Evolutionary conservation across 495 filamentous ascomycete genomes (phyloP).

Genomic region (Filosporella fistucella): DNA sequence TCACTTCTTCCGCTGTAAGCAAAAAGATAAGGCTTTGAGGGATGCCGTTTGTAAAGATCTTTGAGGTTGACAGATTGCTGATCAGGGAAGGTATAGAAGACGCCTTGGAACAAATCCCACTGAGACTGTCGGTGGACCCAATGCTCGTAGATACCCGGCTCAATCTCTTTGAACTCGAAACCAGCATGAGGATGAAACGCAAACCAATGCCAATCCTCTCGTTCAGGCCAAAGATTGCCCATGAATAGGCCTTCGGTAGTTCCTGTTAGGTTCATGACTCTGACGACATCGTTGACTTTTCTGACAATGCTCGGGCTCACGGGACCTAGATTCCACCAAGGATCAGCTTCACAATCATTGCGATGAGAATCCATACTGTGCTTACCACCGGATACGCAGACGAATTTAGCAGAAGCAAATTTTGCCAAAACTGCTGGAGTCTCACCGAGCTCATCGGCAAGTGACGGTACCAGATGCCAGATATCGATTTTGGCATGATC

Average conservation of each 20-base stretch:
- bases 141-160: constrained; percentile 22
- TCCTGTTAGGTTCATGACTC: constrained; percentile 27
- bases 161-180: constrained; percentile 28
- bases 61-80: constrained; percentile 43
- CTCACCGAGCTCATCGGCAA: constrained; percentile 30
- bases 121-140: constrained; percentile 25
- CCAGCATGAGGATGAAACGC: constrained; percentile 25
- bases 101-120: constrained; percentile 29
- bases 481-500: constrained; percentile 26
- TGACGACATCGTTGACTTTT: constrained; percentile 14
- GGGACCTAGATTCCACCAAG: constrained; percentile 9
- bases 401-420: constrained; percentile 25
- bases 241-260: constrained; percentile 28
- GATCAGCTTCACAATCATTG: not conserved
- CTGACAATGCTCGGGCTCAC: constrained; percentile 23
- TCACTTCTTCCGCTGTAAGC: constrained; percentile 6
- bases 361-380: not conserved
- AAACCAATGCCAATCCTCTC: constrained; percentile 28
- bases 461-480: constrained; percentile 28
- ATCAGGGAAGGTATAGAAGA: constrained; percentile 52
- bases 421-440: constrained; percentile 24
- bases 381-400: constrained; percentile 27
- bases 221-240: constrained; percentile 13
- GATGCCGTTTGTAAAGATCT: constrained; percentile 35
- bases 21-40: constrained; percentile 26